phyloP scores from a whole-genome alignment of 495 filamentous ascomycete genomes.

The Neurospora africana region DNA sequence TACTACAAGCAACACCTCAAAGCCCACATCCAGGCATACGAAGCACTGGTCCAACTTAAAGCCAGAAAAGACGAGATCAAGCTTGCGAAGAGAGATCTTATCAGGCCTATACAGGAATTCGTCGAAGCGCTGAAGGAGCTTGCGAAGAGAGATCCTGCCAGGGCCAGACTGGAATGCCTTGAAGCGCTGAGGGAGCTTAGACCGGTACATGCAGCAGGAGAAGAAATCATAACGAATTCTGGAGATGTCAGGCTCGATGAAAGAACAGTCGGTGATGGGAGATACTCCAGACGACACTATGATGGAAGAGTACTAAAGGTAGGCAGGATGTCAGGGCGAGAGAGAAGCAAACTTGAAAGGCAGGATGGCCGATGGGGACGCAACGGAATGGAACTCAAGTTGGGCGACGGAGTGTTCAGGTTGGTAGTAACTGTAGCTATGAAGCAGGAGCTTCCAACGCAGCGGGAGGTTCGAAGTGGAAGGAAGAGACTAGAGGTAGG shows the following conservation, averaged over 20 bases:
- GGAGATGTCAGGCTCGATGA: neutral
- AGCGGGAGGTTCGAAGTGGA: neutral
- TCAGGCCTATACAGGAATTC: neutral
- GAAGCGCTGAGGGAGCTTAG: neutral
- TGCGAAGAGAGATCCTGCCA: too few relatives aligned
- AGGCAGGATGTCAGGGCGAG: neutral
- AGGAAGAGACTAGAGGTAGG: neutral
- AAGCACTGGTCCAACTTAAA: too few relatives aligned
- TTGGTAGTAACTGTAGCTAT: neutral
- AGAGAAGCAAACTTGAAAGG: neutral
- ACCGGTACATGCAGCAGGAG: too few relatives aligned
- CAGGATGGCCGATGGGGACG: neutral
- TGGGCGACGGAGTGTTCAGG: neutral
- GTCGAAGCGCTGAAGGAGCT: rapidly evolving
- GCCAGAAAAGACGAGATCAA: too few relatives aligned
- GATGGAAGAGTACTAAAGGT: neutral
- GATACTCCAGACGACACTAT: neutral
- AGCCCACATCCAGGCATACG: too few relatives aligned
- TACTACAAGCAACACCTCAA: too few relatives aligned
- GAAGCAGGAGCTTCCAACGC: neutral
- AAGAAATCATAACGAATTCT: neutral
- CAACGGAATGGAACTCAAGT: neutral
- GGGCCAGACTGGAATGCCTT: too few relatives aligned
- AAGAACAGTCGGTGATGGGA: neutral
- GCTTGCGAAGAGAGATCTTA: too few relatives aligned